These are phyloP conservation scores for Lizanozyma gosingica DNA, from an alignment of 1,139 yeast species.

Conservation along the genomic window DNA sequence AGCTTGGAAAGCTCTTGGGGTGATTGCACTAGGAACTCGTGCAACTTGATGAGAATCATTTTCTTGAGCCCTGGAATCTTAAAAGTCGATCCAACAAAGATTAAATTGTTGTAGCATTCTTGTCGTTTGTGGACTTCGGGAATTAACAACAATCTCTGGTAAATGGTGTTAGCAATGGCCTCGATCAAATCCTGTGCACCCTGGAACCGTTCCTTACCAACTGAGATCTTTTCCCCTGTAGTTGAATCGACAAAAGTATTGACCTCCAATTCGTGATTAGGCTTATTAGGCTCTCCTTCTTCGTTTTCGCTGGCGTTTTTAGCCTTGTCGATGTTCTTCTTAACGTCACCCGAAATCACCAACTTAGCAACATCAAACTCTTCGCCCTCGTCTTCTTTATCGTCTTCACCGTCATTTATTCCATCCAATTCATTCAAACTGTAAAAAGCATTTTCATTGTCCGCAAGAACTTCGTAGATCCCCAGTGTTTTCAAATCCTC, in stretches of 20 bases:
- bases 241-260: slow-evolving; percentile 55
- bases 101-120: slow-evolving; percentile 79
- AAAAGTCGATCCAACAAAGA: slow-evolving; percentile 70
- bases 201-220: slow-evolving; percentile 84
- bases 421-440: slow-evolving; percentile 40
- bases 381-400: slow-evolving; percentile 52
- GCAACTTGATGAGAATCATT: slow-evolving; percentile 51
- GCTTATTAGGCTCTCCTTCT: slow-evolving; percentile 25
- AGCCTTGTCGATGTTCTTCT: slow-evolving; percentile 50
- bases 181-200: slow-evolving; percentile 58
- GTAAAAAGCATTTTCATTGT: slow-evolving; percentile 49
- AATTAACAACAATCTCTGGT: slow-evolving; percentile 42
- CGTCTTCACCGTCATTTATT: slow-evolving; percentile 20
- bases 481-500: slow-evolving; percentile 68
- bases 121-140: slow-evolving; percentile 68
- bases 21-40: slow-evolving; percentile 20
- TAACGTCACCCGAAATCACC: slow-evolving; percentile 67
- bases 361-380: slow-evolving; percentile 84
- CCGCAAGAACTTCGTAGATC: slow-evolving; percentile 70
- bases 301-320: slow-evolving; percentile 18
- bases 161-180: slow-evolving; percentile 45
- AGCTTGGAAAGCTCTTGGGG: neutral
- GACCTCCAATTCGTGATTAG: slow-evolving; percentile 53
- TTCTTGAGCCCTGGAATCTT: slow-evolving; percentile 71
- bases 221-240: slow-evolving; percentile 42